Percentiles rank a stretch among this genome's conserved stretches.
Conservation (phyloP, 495 filamentous ascomycete genomes). For the Penicillium lagena region DNA sequence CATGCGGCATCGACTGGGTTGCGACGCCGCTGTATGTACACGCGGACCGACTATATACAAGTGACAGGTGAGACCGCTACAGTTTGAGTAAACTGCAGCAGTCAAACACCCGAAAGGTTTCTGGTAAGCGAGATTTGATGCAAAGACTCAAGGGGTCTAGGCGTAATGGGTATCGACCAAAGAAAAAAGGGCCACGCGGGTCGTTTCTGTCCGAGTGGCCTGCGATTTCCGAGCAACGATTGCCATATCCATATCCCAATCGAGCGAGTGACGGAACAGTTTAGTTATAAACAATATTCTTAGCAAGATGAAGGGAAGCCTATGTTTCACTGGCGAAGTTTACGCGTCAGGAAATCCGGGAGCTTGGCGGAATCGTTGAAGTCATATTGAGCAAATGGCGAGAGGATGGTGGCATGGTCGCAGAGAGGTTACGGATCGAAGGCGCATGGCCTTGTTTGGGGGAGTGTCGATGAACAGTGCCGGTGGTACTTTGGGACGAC, state of each 20-base stretch:
- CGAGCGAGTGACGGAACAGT: not conserved
- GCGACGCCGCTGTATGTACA: too few species aligned
- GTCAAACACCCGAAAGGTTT: too few species aligned
- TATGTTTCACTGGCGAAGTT: slow-evolving; percentile 6
- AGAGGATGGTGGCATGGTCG: slow-evolving; percentile 22
- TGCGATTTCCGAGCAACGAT: not conserved
- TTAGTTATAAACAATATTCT: not conserved
- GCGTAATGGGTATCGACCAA: not conserved
- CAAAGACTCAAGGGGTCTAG: not conserved
- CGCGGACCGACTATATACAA: too few species aligned
- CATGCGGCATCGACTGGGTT: too few species aligned
- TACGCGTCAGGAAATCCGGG: slow-evolving; percentile 12
- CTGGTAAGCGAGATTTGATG: not conserved
- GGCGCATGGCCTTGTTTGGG: slow-evolving; percentile 10
- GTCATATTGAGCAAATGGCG: slow-evolving; percentile 28
- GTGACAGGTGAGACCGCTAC: too few species aligned
- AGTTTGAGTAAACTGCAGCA: too few species aligned
- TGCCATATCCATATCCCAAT: not conserved
- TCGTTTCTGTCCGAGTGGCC: not conserved
- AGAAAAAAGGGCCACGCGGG: not conserved
- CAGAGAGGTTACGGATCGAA: slow-evolving; percentile 14
- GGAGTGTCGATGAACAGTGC: slow-evolving; percentile 7
- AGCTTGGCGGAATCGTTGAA: slow-evolving; percentile 11
- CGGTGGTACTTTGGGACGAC: slow-evolving; percentile 1
- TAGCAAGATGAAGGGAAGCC: not conserved